Conservation (phyloP, 345 rosid species). For the Passiflora organensis region DNA sequence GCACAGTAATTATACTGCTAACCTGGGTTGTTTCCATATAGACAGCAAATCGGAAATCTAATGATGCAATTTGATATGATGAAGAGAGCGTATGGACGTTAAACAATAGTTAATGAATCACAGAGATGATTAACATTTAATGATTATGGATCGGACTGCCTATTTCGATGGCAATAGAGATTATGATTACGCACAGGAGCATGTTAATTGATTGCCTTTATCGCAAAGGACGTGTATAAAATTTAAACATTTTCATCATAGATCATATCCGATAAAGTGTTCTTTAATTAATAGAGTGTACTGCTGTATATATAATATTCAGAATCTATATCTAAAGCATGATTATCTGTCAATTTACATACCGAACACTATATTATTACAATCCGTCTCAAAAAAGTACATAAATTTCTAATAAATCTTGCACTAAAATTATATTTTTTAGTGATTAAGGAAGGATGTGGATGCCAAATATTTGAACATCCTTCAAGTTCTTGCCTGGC, state of each 20-base stretch:
- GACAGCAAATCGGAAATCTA: conserved; percentile 31
- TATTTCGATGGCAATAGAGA: background rate
- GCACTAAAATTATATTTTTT: no score
- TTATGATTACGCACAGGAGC: conserved; percentile 18
- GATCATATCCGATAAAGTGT: no score
- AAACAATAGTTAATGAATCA: background rate
- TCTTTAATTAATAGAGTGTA: no score
- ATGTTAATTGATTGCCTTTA: conserved; percentile 15
- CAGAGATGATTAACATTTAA: conserved; percentile 8
- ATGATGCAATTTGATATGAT: conserved; percentile 25
- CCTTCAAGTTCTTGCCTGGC: background rate
- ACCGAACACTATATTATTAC: no score
- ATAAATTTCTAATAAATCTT: no score
- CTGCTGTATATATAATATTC: no score
- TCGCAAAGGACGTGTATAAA: background rate
- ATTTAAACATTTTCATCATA: background rate
- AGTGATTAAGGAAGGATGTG: no score
- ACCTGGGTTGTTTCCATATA: conserved; percentile 20
- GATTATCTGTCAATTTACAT: no score
- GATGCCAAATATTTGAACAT: no score
- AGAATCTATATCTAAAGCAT: no score
- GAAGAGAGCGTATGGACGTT: conserved; percentile 19
- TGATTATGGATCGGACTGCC: conserved; percentile 15
- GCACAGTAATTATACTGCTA: no score
- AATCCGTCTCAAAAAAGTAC: no score